Evolutionary conservation across 768 basidiomycete genomes (phyloP).

Genomic region (Pleurotus pulmonarius): DNA sequence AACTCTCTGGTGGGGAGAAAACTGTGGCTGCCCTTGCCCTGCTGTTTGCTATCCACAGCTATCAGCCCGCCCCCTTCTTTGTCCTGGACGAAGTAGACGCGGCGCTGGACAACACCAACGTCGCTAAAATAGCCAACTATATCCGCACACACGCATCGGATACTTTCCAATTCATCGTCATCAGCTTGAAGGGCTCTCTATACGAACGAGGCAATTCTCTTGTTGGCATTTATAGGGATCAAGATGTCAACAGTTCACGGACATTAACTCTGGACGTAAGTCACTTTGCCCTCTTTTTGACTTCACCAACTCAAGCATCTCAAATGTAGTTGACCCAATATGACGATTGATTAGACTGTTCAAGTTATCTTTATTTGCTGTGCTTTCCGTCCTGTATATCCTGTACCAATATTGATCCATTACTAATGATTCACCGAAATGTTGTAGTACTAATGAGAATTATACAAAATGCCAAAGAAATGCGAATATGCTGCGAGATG

Average conservation of each 20-base stretch:
- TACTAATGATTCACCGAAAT: conserved; percentile 1
- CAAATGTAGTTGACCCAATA: conserved; percentile 54
- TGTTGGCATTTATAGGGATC: conserved; percentile 93
- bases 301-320: background rate
- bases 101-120: conserved; percentile 97
- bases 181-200: conserved; percentile 91
- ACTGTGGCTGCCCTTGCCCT: conserved; percentile 97
- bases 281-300: conserved; percentile 1
- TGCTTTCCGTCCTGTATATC: background rate
- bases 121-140: conserved; percentile 92
- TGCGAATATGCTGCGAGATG: background rate
- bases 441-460: conserved; percentile 5
- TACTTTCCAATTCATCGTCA: conserved; percentile 93
- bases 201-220: conserved; percentile 89
- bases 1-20: conserved; percentile 97
- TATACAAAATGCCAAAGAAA: conserved; percentile 5
- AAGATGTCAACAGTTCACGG: conserved; percentile 88
- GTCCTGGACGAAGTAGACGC: conserved; percentile 99
- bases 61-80: conserved; percentile 96
- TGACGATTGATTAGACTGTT: conserved; percentile 37
- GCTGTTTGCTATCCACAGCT: conserved; percentile 96
- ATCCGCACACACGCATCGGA: conserved; percentile 82
- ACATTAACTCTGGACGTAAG: conserved; percentile 89
- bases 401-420: background rate
- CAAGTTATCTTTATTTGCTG: background rate